Conservation (phyloP, 768 basidiomycete species). For the Termitomyces sp. region DNA sequence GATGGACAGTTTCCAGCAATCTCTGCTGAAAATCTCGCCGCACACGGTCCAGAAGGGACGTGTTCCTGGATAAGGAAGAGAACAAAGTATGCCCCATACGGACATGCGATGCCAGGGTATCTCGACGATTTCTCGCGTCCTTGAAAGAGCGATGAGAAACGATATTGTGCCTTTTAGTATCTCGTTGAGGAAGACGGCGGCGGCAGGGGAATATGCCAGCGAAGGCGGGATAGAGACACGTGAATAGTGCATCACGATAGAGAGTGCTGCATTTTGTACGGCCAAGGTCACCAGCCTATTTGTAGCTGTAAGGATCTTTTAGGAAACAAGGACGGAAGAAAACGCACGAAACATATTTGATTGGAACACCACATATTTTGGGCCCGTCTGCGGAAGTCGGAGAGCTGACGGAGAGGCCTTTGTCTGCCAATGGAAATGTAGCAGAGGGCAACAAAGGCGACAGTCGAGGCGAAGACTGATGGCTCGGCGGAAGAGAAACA, state of each 20-base stretch:
- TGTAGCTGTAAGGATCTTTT: constrained; percentile 5
- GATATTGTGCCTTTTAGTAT: constrained; percentile 92
- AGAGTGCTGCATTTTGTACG: constrained; percentile 91
- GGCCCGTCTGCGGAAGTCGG: constrained; percentile 32
- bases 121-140: constrained; percentile 38
- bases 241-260: constrained; percentile 99
- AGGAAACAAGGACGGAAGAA: neutral
- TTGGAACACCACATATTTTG: constrained; percentile 61
- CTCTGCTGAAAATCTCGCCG: constrained; percentile 75
- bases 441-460: constrained; percentile 49
- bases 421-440: constrained; percentile 34
- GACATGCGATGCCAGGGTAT: constrained; percentile 36
- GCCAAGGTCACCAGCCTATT: constrained; percentile 76
- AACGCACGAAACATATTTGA: constrained; percentile 78
- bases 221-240: constrained; percentile 76
- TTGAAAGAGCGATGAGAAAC: constrained; percentile 72
- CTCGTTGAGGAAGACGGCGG: constrained; percentile 93
- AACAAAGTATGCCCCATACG: constrained; percentile 26
- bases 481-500: constrained; percentile 22
- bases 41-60: constrained; percentile 51
- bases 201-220: constrained; percentile 85
- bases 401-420: constrained; percentile 25
- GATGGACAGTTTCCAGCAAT: constrained; percentile 98
- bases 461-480: constrained; percentile 36
- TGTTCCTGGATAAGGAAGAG: constrained; percentile 39